Base-by-base conservation (phyloP, 164 flowering plant genomes). In the Berberis vulgaris region DNA sequence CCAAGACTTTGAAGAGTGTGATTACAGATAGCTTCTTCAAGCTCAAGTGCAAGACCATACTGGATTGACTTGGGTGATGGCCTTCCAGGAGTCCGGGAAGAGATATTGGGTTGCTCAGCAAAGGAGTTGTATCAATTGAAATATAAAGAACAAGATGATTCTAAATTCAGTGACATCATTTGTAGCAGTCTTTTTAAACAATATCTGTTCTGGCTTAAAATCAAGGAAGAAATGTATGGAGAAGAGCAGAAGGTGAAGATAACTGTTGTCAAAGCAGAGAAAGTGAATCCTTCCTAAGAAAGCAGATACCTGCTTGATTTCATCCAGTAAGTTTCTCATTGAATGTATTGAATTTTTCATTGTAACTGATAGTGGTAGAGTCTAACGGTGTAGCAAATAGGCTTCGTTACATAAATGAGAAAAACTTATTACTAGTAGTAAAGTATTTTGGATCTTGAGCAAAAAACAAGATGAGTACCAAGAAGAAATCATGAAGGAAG, bases 211-310 rank as follows among this genome's bases (percentile, higher is more conserved):
- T 91, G 88, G 79, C 70, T 95, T 79, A 95, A 91, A 78, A 85
- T 95, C 57, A 91, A 91, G 73, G 98, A 91, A 73, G 98, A 91
- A 80, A 82, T 78, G 0, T 91, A 63, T 64, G 82, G 81, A 67
- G 99, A 95, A 74, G 97, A 95, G 54, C 97, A 88, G 57, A 89
- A 97, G 53, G 89, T 95, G 3, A 95, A 85, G 70, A 83, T 87
- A 0, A 91, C 94, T 0, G 82, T 89, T 1, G 76, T 83, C 41
- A 88, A 82, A 79, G 96, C 86, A 39, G 99, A 95, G 63, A 88
- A 72, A 69, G 61, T 86, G 45, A 80, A 84, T 69, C 78, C 76
- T 67, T 38, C 72, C n/a, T 67, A 83, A 1, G 92, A 95, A 65
- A 71, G 88, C 60, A 83, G 77, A 71, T 79, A 56, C 72, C 89